Conservation (phyloP, 2,329 filamentous ascomycete species). For the Apiospora phragmitis region DNA sequence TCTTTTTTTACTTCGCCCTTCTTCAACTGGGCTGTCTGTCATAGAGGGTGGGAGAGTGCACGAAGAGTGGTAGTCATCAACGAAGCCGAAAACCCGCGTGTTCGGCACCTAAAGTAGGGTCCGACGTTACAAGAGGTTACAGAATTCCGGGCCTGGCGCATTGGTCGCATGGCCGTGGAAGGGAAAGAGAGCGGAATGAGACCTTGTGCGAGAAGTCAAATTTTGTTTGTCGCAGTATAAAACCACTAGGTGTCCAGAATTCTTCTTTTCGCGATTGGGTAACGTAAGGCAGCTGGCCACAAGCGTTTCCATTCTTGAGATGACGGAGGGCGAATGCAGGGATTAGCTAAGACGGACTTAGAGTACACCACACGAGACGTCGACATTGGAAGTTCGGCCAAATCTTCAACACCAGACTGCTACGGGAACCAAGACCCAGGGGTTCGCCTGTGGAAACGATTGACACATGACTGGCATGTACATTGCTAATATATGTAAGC, state of each 20-base stretch:
- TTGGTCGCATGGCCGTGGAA: neutral
- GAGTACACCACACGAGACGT: neutral
- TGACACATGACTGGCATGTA: neutral
- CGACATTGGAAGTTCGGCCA: too few species aligned
- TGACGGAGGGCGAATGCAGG: neutral
- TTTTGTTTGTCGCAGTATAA: neutral
- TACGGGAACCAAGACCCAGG: neutral
- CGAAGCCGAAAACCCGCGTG: neutral
- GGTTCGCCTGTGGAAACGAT: neutral
- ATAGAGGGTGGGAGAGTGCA: too few species aligned
- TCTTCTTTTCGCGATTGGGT: neutral
- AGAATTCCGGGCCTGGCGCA: conserved; percentile 2
- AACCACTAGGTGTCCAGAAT: neutral
- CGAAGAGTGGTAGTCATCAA: too few species aligned
- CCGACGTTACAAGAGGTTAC: neutral
- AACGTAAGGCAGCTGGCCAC: neutral
- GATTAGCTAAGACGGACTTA: neutral
- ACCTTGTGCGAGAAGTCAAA: neutral
- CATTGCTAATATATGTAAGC: neutral
- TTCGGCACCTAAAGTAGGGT: neutral
- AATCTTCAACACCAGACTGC: too few species aligned
- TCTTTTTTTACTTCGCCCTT: neutral
- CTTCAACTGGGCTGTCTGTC: too few species aligned
- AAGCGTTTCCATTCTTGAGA: neutral
- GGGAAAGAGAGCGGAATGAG: neutral